These are phyloP conservation scores for Chaetothyriales sp. DNA, from an alignment of 2,329 filamentous ascomycete genomes.

Conservation along the genomic window DNA sequence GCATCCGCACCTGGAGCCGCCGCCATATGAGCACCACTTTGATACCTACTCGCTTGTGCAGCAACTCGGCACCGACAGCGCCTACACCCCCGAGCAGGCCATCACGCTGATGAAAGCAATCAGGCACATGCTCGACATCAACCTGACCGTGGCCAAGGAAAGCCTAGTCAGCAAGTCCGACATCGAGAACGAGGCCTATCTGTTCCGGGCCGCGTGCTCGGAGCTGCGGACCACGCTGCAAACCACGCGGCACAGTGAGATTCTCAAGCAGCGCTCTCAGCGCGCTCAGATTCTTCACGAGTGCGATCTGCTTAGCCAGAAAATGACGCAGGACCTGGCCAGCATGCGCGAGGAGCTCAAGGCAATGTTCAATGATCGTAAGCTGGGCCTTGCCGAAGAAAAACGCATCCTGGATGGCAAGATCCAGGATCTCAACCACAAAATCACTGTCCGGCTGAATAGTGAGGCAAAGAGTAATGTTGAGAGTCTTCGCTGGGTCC, in stretches of 20 bases:
- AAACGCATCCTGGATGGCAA: slow-evolving; percentile 71
- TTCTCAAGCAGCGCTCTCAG: slow-evolving; percentile 70
- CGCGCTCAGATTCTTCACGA: slow-evolving; percentile 81
- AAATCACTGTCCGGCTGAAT: slow-evolving; percentile 79
- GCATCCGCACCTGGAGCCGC: slow-evolving; percentile 41
- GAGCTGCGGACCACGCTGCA: slow-evolving; percentile 79
- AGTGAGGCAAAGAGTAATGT: slow-evolving; percentile 86
- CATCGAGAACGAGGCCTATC: slow-evolving; percentile 85
- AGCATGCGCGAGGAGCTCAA: slow-evolving; percentile 81
- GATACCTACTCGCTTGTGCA: slow-evolving; percentile 84
- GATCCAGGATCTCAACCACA: slow-evolving; percentile 91
- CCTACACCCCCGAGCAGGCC: slow-evolving; percentile 60
- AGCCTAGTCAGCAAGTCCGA: slow-evolving; percentile 79
- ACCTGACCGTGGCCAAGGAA: slow-evolving; percentile 65
- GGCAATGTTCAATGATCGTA: slow-evolving; percentile 89
- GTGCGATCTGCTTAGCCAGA: slow-evolving; percentile 79
- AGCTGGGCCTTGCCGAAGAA: slow-evolving; percentile 79
- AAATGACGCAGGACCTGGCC: slow-evolving; percentile 65
- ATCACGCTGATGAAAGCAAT: slow-evolving; percentile 87
- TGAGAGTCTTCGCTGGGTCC: slow-evolving; percentile 77
- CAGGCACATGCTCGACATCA: slow-evolving; percentile 57
- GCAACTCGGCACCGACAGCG: slow-evolving; percentile 49
- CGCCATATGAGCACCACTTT: slow-evolving; percentile 87
- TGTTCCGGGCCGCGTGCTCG: slow-evolving; percentile 85
- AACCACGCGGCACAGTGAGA: slow-evolving; percentile 58